Base-by-base conservation (phyloP, 371 early-diverging fungal species). In the Lichtheimia corymbifera region DNA sequence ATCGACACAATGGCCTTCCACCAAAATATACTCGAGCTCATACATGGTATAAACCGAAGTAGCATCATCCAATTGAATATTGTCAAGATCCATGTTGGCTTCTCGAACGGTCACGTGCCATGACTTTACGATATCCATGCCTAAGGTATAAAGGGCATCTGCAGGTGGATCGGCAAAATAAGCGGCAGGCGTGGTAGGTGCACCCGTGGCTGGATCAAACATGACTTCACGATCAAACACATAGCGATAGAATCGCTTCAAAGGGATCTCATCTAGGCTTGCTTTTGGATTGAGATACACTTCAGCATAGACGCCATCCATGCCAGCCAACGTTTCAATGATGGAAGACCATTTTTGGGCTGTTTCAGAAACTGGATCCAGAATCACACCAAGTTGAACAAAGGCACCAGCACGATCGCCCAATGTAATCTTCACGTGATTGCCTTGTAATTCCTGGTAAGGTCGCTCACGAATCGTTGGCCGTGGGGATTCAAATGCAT, bases 61-160 rank as follows among this genome's bases (percentile, higher is more conserved):
- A 1, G 22, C 44, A 35, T 53, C 53, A 2, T 82, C 67, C 14
- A 95, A 71, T 13, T 83, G 73, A 42, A 98, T 84, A 66, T 98
- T 98, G 74, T 98, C 98, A 24, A 98, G 75, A 64, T 98, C 98
- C 67, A 95, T 83, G 18, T 87, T 76, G 14, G 93, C 93, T 28
- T 85, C 85, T 2, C 83, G 75, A 5, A 96, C 90, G 3, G 90
- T 86, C 1, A 94, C 93, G 35, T 95, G 86, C 98, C 98, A 97
- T 9, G 93, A 80, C 17, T 86, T 79, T 43, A 88, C 90, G 13
- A 85, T 89, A 55, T 97, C 95, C 52, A 94, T 81, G 25, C 92
- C 94, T 11, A 96, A 71, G 0, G 97, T 96, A 50, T 94, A 83
- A 13, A 98, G 78, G 0, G 93, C 82, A 9, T 90, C 83, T 0